Evolutionary conservation across 805 yeast species (phyloP), one percentile per base, ranked within the genome.

Genomic region (Tetrapisispora taiwanensis): DNA sequence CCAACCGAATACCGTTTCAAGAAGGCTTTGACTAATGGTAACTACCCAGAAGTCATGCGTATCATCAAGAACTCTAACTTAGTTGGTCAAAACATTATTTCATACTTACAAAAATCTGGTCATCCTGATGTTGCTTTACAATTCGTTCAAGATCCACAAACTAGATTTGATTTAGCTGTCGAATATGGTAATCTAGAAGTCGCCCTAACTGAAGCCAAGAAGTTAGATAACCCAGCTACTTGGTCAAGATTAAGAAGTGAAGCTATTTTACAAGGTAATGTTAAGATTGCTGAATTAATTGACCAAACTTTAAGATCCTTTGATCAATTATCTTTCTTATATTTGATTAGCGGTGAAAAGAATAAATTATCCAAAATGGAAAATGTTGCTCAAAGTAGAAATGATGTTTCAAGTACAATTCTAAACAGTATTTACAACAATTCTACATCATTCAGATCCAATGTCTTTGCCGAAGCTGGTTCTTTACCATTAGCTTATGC

Each of bases 1-100:
- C 96, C 97, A 34, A 90, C 97, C 30, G 99, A 92, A 69, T 92
- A 85, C 70, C 77, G 97, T 57, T 92, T 92, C 76, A 92, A 92
- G 72, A 83, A 80, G 59, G 95, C 98, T 8, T 71, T 92, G 53
- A 83, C 90, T 35, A 86, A 82, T 69, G 83, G 81, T 62, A 87
- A 92, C 65, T 90, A 87, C 69, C 78, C 78, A 52, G 98, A 92
- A 67, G 97, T 92, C 17, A 73, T 89, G 52, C 77, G 95, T 53
- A 78, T 92, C 53, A 92, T 92, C 65, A 81, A 79, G 59, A 79
- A 75, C 46, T 89, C 97, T 19, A 88, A 85, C 58, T 74, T 92
- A 59, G 98, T 92, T 42, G 99, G 99, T 51, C 97, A 94, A 70
- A 87, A 89, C 63, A 92, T 92, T 60, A 89, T 92, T 62, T 92